A percentile compares a stretch with the other conserved stretches of the same genome.
Conservation (phyloP, 495 filamentous ascomycete genomes). For the Aspergillus haitiensis region DNA sequence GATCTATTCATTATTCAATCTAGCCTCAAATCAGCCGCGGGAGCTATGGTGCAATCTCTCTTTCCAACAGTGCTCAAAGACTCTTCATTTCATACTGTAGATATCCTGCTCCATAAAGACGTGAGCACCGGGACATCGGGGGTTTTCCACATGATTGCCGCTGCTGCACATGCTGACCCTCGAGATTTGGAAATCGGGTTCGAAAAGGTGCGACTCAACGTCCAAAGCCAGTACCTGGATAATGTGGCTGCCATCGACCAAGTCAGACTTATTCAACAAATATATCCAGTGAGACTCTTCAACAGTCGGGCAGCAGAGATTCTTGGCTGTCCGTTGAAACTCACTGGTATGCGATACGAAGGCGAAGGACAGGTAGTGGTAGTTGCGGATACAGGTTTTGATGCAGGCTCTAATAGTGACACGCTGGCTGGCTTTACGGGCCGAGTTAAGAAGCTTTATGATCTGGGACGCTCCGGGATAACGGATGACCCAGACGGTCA, state of each 20-base stretch:
- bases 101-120: slow-evolving; percentile 1
- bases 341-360: neutral
- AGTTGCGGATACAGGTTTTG: slow-evolving; percentile 12
- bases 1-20: neutral
- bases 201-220: neutral
- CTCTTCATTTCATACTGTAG: neutral
- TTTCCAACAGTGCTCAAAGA: neutral
- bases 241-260: slow-evolving; percentile 10
- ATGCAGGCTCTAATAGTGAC: neutral
- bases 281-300: neutral
- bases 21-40: neutral
- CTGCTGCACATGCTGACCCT: slow-evolving; percentile 3
- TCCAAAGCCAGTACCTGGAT: slow-evolving; percentile 3
- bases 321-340: neutral
- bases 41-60: neutral
- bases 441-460: slow-evolving; percentile 5
- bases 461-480: neutral
- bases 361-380: slow-evolving; percentile 9
- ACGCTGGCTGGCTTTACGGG: neutral
- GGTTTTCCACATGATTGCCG: neutral
- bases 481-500: slow-evolving; percentile 9
- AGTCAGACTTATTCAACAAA: slow-evolving; percentile 6
- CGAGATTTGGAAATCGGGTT: neutral
- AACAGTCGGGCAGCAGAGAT: slow-evolving; percentile 3
- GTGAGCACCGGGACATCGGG: neutral